A percentile compares a stretch with the other conserved stretches of the same genome.
Conservation (phyloP, 805 yeast species). For the Candida ascalaphidarum region DNA sequence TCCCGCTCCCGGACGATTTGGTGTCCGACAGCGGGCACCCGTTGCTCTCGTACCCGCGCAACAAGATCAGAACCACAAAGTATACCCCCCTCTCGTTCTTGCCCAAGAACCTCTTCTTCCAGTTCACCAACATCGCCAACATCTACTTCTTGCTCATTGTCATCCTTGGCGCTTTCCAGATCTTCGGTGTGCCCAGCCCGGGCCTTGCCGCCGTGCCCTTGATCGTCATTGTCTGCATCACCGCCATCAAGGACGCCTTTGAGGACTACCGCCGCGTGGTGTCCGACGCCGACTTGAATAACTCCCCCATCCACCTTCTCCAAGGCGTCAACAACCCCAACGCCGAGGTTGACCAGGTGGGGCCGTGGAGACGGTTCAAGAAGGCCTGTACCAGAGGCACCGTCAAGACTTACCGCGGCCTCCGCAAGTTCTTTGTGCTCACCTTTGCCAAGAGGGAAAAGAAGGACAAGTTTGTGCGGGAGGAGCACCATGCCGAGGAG, state of each 20-base stretch:
- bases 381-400: too few species aligned
- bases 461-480: constrained; percentile 17
- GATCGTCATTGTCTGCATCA: constrained; percentile 65
- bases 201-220: constrained; percentile 69
- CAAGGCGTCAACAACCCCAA: constrained; percentile 42
- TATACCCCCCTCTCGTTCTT: constrained; percentile 85
- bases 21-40: constrained; percentile 53
- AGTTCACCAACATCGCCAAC: constrained; percentile 86
- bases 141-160: constrained; percentile 74
- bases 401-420: constrained; percentile 6
- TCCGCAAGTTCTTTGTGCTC: constrained; percentile 13
- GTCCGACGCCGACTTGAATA: constrained; percentile 67
- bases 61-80: constrained; percentile 91
- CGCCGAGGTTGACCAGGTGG: constrained; percentile 53
- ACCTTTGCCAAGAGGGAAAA: constrained; percentile 16
- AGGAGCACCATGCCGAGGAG: constrained; percentile 15
- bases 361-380: constrained; percentile 63
- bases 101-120: constrained; percentile 75
- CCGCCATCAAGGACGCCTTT: constrained; percentile 72
- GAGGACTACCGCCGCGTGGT: constrained; percentile 74
- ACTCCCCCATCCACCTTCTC: constrained; percentile 62
- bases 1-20: constrained; percentile 49
- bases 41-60: constrained; percentile 58
- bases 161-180: constrained; percentile 69
- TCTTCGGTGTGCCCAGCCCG: constrained; percentile 78